Percentiles rank a stretch among this genome's conserved stretches.
Evolutionary conservation across 257 asterid species (phyloP).

Genomic region (Plantago ovata): DNA sequence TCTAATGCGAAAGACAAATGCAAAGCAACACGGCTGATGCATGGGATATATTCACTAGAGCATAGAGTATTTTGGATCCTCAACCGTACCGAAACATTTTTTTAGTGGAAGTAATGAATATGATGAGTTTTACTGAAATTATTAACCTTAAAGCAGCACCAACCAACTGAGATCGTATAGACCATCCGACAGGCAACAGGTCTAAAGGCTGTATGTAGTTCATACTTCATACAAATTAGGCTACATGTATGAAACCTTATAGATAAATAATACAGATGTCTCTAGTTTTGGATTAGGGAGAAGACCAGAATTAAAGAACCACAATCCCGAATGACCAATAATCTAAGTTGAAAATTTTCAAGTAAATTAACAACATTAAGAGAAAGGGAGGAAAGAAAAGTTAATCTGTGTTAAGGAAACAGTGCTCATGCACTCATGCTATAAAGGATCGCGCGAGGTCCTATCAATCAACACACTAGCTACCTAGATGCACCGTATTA

Average conservation of each 20-base stretch:
- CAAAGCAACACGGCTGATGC: constrained; percentile 49
- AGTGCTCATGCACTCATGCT: too few relatives aligned
- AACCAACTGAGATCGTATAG: constrained; percentile 67
- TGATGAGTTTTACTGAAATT: neutral
- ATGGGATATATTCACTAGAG: too few relatives aligned
- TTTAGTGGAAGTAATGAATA: too few relatives aligned
- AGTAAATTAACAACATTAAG: constrained; percentile 6
- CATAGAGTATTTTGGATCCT: constrained; percentile 11
- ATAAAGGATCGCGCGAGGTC: too few relatives aligned
- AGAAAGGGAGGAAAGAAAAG: too few relatives aligned
- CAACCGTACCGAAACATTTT: too few relatives aligned
- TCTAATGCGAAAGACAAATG: constrained; percentile 48
- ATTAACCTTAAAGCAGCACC: constrained; percentile 72
- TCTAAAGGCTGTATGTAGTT: constrained; percentile 52
- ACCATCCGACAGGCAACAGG: constrained; percentile 85
- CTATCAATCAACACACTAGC: too few relatives aligned
- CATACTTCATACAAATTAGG: neutral
- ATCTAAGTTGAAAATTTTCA: constrained; percentile 46
- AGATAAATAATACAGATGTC: constrained; percentile 66
- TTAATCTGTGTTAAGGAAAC: too few relatives aligned
- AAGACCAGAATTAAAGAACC: constrained; percentile 62
- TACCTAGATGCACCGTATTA: too few relatives aligned
- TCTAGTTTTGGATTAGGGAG: constrained; percentile 69
- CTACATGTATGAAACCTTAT: constrained; percentile 42
- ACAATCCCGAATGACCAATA: constrained; percentile 78